These are phyloP conservation scores for Sclerotiophoma versabilis DNA, from an alignment of 2,329 filamentous ascomycete species.

Conservation along the genomic window DNA sequence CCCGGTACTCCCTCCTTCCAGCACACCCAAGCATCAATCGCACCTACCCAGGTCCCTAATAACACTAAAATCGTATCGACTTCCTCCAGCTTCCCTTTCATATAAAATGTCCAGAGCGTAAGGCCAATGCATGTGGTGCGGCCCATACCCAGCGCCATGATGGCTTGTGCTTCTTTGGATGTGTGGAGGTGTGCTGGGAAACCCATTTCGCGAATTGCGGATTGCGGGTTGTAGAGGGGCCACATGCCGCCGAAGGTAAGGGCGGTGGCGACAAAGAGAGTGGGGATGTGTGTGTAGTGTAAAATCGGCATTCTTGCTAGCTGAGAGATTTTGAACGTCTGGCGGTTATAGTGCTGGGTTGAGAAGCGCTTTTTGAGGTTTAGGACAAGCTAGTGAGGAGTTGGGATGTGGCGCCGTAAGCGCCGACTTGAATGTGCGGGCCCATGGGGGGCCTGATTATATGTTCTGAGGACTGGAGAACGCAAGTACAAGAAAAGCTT, in stretches of 20 bases:
- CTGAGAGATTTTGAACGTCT: too few relatives aligned
- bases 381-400: too few relatives aligned
- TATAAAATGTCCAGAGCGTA: slow-evolving; percentile 24
- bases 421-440: too few relatives aligned
- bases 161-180: slow-evolving; percentile 40
- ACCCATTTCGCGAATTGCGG: slow-evolving; percentile 46
- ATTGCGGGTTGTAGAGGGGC: slow-evolving; percentile 42
- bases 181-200: slow-evolving; percentile 41
- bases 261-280: slow-evolving; percentile 38
- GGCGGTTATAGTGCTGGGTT: too few relatives aligned
- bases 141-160: slow-evolving; percentile 36
- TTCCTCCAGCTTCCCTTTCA: slow-evolving; percentile 26
- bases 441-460: too few relatives aligned
- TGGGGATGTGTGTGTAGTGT: slow-evolving; percentile 39
- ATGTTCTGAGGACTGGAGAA: too few relatives aligned
- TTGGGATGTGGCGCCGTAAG: too few relatives aligned
- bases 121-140: slow-evolving; percentile 18
- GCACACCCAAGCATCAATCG: slow-evolving; percentile 30
- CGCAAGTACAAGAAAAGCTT: too few relatives aligned
- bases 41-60: slow-evolving; percentile 18
- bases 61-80: slow-evolving; percentile 26
- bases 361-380: too few relatives aligned
- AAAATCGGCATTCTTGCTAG: slow-evolving; percentile 14
- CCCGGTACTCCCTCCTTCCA: slow-evolving; percentile 28
- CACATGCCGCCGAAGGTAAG: slow-evolving; percentile 45